phyloP scores from a whole-genome alignment of 208 protist genomes.

The Trypanosomatidae sp. region DNA sequence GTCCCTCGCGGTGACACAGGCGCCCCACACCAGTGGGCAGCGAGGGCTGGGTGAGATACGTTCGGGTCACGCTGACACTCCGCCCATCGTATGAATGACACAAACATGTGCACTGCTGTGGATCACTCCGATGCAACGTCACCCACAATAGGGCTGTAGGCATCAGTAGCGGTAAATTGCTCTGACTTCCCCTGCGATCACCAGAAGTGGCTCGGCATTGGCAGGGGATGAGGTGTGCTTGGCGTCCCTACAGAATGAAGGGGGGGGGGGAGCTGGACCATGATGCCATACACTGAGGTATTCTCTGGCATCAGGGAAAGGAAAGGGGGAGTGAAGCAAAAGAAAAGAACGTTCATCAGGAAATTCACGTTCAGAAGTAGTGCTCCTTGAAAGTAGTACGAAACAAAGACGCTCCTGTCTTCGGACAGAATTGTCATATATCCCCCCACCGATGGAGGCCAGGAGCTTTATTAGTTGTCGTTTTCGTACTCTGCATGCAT shows the following conservation, averaged over 20 bases:
- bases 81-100: not conserved
- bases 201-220: not conserved
- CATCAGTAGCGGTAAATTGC: not conserved
- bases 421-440: not conserved
- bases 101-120: not conserved
- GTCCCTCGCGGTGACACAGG: not conserved
- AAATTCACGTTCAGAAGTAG: not conserved
- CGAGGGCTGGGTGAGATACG: not conserved
- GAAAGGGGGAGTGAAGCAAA: not conserved
- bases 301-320: not conserved
- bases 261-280: not conserved
- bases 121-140: not conserved
- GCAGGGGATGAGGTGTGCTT: too few relatives aligned
- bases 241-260: not conserved
- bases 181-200: not conserved
- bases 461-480: not conserved
- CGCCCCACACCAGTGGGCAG: not conserved
- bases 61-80: not conserved
- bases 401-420: not conserved
- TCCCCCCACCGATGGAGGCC: not conserved
- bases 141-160: not conserved
- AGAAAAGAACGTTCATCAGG: not conserved
- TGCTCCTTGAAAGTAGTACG: not conserved
- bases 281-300: not conserved
- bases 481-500: constrained; percentile 15